Base-by-base conservation (phyloP, 768 basidiomycete species). In the Boletus eberwhitei region DNA sequence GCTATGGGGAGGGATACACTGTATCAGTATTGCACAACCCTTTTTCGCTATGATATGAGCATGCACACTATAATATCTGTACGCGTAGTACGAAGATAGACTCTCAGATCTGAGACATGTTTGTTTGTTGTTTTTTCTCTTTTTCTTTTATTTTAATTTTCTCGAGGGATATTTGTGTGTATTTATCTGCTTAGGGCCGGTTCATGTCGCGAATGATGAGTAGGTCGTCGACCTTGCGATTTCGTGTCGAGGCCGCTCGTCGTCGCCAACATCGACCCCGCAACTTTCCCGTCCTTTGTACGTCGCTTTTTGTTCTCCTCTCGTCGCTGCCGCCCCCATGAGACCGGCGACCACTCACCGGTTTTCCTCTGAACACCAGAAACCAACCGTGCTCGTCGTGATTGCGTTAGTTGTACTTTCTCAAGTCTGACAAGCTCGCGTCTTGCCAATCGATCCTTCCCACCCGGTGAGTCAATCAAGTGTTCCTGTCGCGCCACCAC, bases 161-260 rank as follows among this genome's bases (percentile, higher is more conserved):
- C 9, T 7, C 1, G 34, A 12, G 21, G 44, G 19, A 3, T 59
- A 2, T 71, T 71, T 71, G 69, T 12, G n/a, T 14, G 37, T 71
- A 57, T 72, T 71, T 71, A 62, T 55, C 17, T 69, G 12, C 61
- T 72, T 71, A 71, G 69, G 69, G 69, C 69, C 64, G 69, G 69
- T 66, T 59, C 46, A 52, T 54, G 64, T 59, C 64, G 61, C 53
- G 62, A 50, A 52, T 43, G 61, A 57, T 61, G 57, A 56, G 48
- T 48, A 47, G 47, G 62, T 54, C 52, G 62, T 54, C 52, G 45
- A 46, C 51, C 46, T 50, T 62, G 60, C 61, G 64, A 64, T 66
- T 61, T 63, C 62, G 62, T 61, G 62, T 64, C 36, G 58, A 58
- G 59, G 67, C 54, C 48, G 60, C 59, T 67, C 61, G 63, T 69